These are phyloP conservation scores for Thelonectria blattea DNA, from an alignment of 2,329 filamentous ascomycete genomes.

Conservation along the genomic window DNA sequence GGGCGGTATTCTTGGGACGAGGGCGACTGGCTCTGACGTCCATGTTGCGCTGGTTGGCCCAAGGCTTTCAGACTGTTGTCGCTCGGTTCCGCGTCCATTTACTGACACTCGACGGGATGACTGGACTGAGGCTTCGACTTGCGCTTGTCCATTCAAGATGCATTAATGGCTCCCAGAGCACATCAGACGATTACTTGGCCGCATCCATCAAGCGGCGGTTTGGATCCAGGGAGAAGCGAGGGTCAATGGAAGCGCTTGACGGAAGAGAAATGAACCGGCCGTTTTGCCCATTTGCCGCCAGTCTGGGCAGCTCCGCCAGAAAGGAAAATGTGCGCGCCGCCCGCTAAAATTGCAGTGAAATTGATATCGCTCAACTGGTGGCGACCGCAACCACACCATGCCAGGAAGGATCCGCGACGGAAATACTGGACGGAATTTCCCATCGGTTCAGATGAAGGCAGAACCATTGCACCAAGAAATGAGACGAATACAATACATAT, in stretches of 20 bases:
- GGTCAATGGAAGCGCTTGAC: neutral
- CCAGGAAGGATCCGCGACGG: too few species aligned
- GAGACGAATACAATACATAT: too few species aligned
- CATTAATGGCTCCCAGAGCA: neutral
- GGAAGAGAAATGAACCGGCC: conserved; percentile 13
- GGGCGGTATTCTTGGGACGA: conserved; percentile 2
- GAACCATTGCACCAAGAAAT: too few species aligned
- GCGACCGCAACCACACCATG: too few species aligned
- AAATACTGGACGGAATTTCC: too few species aligned
- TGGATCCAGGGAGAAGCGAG: neutral
- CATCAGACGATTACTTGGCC: neutral
- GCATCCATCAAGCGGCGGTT: neutral
- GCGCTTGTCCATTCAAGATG: neutral
- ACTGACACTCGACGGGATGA: neutral
- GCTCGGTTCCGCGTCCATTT: conserved; percentile 1
- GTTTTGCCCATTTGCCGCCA: conserved; percentile 2
- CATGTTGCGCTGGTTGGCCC: neutral
- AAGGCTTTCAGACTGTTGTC: neutral
- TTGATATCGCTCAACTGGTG: neutral
- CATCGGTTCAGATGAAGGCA: too few species aligned
- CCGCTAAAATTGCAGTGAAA: neutral
- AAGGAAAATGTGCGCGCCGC: neutral
- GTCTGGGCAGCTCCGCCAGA: too few species aligned
- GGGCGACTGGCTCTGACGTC: neutral
- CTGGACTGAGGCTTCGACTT: neutral